Base-by-base conservation (phyloP, 805 yeast genomes). In the Metschnikowia rubicola region DNA sequence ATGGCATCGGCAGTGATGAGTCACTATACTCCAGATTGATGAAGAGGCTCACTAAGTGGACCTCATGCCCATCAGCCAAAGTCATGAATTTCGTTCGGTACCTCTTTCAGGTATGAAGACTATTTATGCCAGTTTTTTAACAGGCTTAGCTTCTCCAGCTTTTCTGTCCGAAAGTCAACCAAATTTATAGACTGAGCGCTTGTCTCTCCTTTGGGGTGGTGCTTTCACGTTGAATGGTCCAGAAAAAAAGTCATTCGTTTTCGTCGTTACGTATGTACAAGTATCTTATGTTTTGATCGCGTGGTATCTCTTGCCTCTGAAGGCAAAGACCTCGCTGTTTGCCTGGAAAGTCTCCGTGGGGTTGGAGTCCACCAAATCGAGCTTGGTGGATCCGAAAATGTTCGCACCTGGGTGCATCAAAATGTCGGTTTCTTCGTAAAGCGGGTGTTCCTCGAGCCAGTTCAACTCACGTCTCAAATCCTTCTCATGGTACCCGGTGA, bases 281-380 rank as follows among this genome's bases (percentile, higher is more conserved):
- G 47, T 44, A 10, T 35, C 10, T 19, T 45, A 45, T 33, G 44
- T 32, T 44, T 45, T 45, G 55, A 87, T 76, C 36, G 97, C 96
- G 60, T 91, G 97, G 70, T 94, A 94, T 64, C 99, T 81, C 77
- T 92, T 94, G 56, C 99, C 98, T 71, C 99, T 83, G 67, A 91
- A 80, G 10, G 92, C 99, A 67, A 89, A 91, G 46, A 94, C 69
- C 62, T 83, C 82, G 74, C 88, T 90, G 73, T 94, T 94, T 63
- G 88, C 86, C 71, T 88, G 96, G 74, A 86, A 92, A 12, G 89
- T 88, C 64, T 92, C 97, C 30, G 91, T 92, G 19, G 98, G 98
- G 64, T 89, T 82, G 52, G 81, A 69, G 64, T 92, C 98, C 59
- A 91, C 94, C 60, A 94, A 77, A 65, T 94, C 98, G 87, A 97